Evolutionary conservation across 352 stramenopile species (phyloP).

Genomic region (Thraustochytrium striatum): DNA sequence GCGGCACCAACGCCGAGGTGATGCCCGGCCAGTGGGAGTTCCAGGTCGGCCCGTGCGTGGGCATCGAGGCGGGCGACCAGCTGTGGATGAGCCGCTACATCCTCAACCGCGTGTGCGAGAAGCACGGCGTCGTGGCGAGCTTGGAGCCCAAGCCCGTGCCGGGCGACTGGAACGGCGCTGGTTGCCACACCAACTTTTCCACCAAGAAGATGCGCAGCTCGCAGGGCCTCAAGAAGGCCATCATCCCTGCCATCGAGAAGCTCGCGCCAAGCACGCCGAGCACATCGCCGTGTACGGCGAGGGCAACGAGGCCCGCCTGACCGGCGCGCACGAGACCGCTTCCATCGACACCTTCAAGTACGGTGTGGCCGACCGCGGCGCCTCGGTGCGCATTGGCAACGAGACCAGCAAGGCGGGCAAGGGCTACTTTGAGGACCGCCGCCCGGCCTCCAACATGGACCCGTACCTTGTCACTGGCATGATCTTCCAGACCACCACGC

Average conservation of each 20-base stretch:
- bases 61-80: conserved; percentile 92
- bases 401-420: conserved; percentile 80
- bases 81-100: conserved; percentile 95
- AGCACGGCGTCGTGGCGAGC: conserved; percentile 93
- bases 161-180: conserved; percentile 94
- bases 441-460: conserved; percentile 80
- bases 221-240: conserved; percentile 54
- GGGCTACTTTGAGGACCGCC: conserved; percentile 72
- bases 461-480: conserved; percentile 72
- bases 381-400: conserved; percentile 82
- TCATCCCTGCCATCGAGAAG: conserved; percentile 77
- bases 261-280: conserved; percentile 82
- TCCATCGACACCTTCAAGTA: conserved; percentile 91
- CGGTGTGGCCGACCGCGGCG: conserved; percentile 91
- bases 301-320: conserved; percentile 92
- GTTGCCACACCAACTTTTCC: conserved; percentile 92
- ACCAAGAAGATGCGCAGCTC: conserved; percentile 91
- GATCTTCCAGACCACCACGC: conserved; percentile 57
- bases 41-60: conserved; percentile 90
- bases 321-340: conserved; percentile 88
- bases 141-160: conserved; percentile 96
- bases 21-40: conserved; percentile 97
- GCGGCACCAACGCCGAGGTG: conserved; percentile 93
- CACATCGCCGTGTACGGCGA: conserved; percentile 93
- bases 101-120: conserved; percentile 89